Conservation (phyloP, 2,329 filamentous ascomycete species). For the Arthrocladium fulminans region DNA sequence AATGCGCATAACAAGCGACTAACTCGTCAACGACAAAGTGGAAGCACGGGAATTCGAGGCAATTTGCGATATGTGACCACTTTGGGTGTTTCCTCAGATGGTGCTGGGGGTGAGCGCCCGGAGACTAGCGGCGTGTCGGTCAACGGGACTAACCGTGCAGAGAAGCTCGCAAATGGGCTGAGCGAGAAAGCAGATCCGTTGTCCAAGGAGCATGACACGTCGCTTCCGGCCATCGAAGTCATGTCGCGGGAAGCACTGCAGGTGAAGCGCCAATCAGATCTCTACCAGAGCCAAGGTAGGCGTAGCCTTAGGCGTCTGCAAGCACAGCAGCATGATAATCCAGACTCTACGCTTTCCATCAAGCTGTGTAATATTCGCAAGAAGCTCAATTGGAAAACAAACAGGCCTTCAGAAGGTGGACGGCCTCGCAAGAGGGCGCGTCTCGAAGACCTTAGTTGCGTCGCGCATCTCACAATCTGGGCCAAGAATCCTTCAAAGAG, state of each 20-base stretch:
- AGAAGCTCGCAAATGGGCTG: neutral
- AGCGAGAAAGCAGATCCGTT: neutral
- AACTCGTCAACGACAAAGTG: neutral
- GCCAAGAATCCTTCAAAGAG: slow-evolving; percentile 10
- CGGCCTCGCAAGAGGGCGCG: slow-evolving; percentile 7
- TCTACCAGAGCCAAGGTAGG: neutral
- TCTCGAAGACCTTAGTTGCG: slow-evolving; percentile 8
- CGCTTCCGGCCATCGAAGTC: neutral
- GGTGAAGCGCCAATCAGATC: neutral
- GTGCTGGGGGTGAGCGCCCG: neutral
- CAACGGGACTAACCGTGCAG: neutral
- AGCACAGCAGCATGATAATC: slow-evolving; percentile 1
- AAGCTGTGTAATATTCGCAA: slow-evolving; percentile 12
- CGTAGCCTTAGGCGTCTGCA: neutral
- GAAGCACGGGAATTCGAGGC: neutral
- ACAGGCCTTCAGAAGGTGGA: neutral
- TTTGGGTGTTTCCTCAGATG: too few relatives aligned
- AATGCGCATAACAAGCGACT: slow-evolving; percentile 6
- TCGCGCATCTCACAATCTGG: slow-evolving; percentile 11
- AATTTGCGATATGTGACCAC: neutral
- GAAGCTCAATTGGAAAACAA: slow-evolving; percentile 12
- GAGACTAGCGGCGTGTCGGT: neutral
- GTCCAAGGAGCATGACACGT: neutral
- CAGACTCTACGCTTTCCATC: slow-evolving; percentile 7
- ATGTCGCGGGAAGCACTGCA: neutral